These are phyloP conservation scores for Sporothrix schenckii DNA, from an alignment of 2,329 filamentous ascomycete genomes.

Conservation along the genomic window DNA sequence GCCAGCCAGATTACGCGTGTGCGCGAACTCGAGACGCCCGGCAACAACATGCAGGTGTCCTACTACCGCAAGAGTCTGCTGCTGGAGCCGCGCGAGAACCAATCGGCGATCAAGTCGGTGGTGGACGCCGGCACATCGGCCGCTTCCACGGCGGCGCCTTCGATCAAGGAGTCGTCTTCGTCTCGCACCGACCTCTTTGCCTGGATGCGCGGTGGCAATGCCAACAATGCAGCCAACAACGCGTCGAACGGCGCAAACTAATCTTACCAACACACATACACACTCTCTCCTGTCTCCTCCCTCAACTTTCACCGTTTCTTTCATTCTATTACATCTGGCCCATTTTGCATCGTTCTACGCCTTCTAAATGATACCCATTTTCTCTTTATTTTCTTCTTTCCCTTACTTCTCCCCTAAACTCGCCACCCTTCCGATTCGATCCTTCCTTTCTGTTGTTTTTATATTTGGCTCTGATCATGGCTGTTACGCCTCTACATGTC, in stretches of 20 bases:
- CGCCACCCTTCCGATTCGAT: too few relatives aligned
- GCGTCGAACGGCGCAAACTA: not conserved
- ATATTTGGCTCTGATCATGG: constrained; percentile 13
- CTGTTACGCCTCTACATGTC: constrained; percentile 23
- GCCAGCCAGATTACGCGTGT: constrained; percentile 78
- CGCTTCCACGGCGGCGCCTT: constrained; percentile 7
- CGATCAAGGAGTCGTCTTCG: constrained; percentile 26
- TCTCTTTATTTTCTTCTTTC: not conserved
- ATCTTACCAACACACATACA: not conserved
- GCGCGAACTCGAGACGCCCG: constrained; percentile 58
- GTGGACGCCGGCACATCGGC: constrained; percentile 37
- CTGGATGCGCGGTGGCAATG: constrained; percentile 36
- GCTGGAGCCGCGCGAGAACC: constrained; percentile 72
- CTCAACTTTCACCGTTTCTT: not conserved
- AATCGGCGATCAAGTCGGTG: constrained; percentile 39
- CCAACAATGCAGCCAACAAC: constrained; percentile 9
- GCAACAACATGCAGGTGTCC: constrained; percentile 59
- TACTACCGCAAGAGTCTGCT: constrained; percentile 82
- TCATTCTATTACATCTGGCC: not conserved
- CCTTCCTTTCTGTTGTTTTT: not conserved
- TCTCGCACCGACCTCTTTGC: constrained; percentile 35
- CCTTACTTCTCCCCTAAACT: too few relatives aligned
- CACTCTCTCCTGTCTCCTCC: not conserved
- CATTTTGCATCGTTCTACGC: constrained; percentile 20
- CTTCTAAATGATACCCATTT: constrained; percentile 23